phyloP scores from a whole-genome alignment of 75 land plant species.

The Adiantum capillusveneris region DNA sequence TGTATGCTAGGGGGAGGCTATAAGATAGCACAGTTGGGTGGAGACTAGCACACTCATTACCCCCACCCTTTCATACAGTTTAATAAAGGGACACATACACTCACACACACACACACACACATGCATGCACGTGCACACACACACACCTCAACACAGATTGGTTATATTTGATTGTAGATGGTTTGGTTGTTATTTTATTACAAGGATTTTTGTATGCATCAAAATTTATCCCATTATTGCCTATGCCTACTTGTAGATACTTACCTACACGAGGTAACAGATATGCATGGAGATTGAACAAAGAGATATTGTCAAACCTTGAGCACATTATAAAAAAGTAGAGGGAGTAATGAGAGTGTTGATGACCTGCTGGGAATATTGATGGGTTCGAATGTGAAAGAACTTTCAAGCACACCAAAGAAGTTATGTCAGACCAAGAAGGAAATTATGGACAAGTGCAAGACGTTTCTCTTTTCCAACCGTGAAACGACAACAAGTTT shows the following conservation, averaged over 20 bases:
- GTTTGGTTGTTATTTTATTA: not conserved
- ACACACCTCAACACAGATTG: no score
- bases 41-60: no score
- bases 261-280: conserved; percentile 45
- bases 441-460: conserved; percentile 72
- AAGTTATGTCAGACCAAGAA: conserved; percentile 21
- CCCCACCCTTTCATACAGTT: no score
- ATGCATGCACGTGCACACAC: no score
- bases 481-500: conserved; percentile 61
- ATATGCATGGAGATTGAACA: conserved; percentile 37
- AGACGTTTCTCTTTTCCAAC: no score
- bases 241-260: conserved; percentile 7
- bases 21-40: no score
- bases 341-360: not conserved
- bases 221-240: not conserved
- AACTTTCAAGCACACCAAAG: conserved; percentile 1
- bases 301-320: conserved; percentile 23
- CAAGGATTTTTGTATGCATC: not conserved
- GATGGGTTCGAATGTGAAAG: conserved; percentile 6
- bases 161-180: no score
- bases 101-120: no score
- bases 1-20: no score
- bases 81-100: no score
- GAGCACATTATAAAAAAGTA: conserved; percentile 32
- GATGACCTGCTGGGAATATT: conserved; percentile 32